Evolutionary conservation across 306 rosid genomes (phyloP).

Genomic region (Vicia villosa): DNA sequence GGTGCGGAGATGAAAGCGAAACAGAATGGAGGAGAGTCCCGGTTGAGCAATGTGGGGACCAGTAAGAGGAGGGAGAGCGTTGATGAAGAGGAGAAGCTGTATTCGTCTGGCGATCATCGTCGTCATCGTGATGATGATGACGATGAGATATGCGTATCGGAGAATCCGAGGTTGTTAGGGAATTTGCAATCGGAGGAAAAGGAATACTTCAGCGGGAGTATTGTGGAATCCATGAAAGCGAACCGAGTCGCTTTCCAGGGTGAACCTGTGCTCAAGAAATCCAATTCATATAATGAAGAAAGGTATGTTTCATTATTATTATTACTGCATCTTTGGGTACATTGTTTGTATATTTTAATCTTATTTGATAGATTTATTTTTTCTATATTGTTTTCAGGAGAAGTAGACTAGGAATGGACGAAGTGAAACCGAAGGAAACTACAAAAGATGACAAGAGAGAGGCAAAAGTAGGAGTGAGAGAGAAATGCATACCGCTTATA

Average conservation of each 20-base stretch:
- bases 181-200: slow-evolving; percentile 72
- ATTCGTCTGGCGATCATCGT: neutral
- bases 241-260: slow-evolving; percentile 37
- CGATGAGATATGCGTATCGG: slow-evolving; percentile 59
- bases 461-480: slow-evolving; percentile 37
- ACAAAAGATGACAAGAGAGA: neutral
- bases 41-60: slow-evolving; percentile 42
- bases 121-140: slow-evolving; percentile 14
- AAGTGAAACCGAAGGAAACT: slow-evolving; percentile 5
- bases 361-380: neutral
- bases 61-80: neutral
- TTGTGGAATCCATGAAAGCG: slow-evolving; percentile 64
- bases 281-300: slow-evolving; percentile 76
- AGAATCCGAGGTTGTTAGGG: slow-evolving; percentile 80
- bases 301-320: slow-evolving; percentile 43
- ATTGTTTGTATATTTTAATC: neutral
- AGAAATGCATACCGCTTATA: slow-evolving; percentile 67
- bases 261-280: slow-evolving; percentile 54
- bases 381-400: slow-evolving; percentile 41
- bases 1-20: slow-evolving; percentile 52
- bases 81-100: slow-evolving; percentile 19
- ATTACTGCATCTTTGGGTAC: neutral
- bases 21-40: slow-evolving; percentile 5
- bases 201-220: slow-evolving; percentile 89
- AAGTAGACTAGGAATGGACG: slow-evolving; percentile 50